These are phyloP conservation scores for Platanthera zijinensis DNA, from an alignment of 106 monocot species.

Conservation along the genomic window DNA sequence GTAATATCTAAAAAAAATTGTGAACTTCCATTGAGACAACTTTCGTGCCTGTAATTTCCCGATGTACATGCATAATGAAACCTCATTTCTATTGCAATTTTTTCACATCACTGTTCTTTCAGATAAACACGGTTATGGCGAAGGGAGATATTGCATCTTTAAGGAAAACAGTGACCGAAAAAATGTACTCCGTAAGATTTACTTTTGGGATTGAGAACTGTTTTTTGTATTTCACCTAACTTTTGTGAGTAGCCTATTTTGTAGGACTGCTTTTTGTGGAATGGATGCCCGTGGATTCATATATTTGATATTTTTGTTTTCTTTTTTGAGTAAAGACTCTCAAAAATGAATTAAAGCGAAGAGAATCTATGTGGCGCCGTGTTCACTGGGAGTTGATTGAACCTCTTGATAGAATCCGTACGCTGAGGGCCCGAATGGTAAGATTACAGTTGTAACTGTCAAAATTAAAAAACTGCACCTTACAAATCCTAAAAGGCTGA, in stretches of 20 bases:
- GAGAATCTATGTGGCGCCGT: conserved; percentile 71
- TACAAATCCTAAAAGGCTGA: background rate
- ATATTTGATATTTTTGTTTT: background rate
- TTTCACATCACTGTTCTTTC: conserved; percentile 7
- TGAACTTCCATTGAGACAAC: background rate
- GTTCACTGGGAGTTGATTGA: conserved; percentile 92
- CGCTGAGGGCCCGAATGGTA: conserved; percentile 94
- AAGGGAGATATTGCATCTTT: conserved; percentile 69
- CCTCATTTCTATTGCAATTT: background rate
- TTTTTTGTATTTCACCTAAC: background rate
- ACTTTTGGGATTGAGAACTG: background rate
- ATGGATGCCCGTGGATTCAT: background rate
- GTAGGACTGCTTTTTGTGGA: background rate
- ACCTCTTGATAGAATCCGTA: conserved; percentile 65
- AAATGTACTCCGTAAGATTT: conserved; percentile 89
- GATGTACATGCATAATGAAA: background rate
- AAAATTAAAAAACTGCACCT: background rate
- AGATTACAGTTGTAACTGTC: conserved; percentile 2
- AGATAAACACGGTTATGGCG: conserved; percentile 79
- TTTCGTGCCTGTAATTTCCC: background rate
- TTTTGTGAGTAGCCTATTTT: background rate
- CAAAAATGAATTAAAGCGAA: conserved; percentile 88
- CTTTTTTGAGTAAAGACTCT: conserved; percentile 39
- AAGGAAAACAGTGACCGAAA: conserved; percentile 82
- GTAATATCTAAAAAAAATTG: background rate